Evolutionary conservation across 192 early-diverging fungal species (phyloP).

Genomic region (Irineochytrium annulatum): DNA sequence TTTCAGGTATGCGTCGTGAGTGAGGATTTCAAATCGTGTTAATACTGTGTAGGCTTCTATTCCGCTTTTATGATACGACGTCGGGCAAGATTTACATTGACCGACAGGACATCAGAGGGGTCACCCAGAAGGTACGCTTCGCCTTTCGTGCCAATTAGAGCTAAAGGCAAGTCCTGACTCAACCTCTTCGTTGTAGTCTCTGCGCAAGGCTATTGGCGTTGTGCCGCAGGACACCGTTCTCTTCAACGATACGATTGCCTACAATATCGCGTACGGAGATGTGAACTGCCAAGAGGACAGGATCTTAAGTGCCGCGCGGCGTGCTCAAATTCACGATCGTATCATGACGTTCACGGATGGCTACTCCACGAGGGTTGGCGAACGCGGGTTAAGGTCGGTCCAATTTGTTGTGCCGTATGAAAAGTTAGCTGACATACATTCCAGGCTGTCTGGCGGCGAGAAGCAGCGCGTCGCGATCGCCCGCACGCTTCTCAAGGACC

Average conservation of each 20-base stretch:
- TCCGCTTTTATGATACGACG: conserved; percentile 86
- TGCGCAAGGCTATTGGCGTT: conserved; percentile 82
- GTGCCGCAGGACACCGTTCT: conserved; percentile 91
- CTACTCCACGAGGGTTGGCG: conserved; percentile 63
- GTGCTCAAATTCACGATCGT: conserved; percentile 79
- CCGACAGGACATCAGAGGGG: conserved; percentile 66
- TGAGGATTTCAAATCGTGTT: conserved; percentile 13
- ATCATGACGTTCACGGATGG: conserved; percentile 72
- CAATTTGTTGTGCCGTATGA: too few relatives aligned
- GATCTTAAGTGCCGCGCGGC: conserved; percentile 64
- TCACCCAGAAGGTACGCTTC: not conserved
- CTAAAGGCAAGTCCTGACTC: too few relatives aligned
- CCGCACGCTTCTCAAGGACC: conserved; percentile 72
- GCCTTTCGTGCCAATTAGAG: too few relatives aligned
- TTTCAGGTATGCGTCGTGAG: conserved; percentile 33
- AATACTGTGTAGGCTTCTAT: conserved; percentile 35
- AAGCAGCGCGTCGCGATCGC: conserved; percentile 88
- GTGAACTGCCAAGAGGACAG: conserved; percentile 62
- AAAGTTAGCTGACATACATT: too few relatives aligned
- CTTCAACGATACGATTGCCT: conserved; percentile 92
- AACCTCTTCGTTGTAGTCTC: too few relatives aligned
- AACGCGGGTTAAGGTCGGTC: conserved; percentile 60
- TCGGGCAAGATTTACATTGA: conserved; percentile 82
- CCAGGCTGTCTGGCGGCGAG: conserved; percentile 85
- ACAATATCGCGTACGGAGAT: conserved; percentile 85